phyloP scores from a whole-genome alignment of 163 green algal species.

The Coccomyxa subellipsoidea region DNA sequence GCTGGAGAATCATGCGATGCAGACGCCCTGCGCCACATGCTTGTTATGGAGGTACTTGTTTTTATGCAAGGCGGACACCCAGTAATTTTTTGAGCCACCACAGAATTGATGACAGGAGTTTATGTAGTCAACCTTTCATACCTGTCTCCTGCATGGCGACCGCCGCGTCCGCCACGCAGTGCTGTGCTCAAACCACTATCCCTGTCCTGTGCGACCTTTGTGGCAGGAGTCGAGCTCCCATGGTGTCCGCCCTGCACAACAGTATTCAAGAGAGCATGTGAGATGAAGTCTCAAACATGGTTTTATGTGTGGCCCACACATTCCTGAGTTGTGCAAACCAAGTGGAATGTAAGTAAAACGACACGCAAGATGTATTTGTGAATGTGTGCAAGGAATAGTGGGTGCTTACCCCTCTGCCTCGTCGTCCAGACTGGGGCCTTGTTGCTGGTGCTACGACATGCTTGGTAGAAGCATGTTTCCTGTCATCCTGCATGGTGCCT shows the following conservation, averaged over 20 bases:
- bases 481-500: not conserved
- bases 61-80: too few species aligned
- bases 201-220: not conserved
- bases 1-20: not conserved
- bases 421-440: not conserved
- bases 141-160: not conserved
- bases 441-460: not conserved
- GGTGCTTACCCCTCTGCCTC: not conserved
- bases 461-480: not conserved
- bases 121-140: too few species aligned
- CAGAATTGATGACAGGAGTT: too few species aligned
- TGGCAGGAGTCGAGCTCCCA: not conserved
- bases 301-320: too few species aligned
- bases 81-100: too few species aligned
- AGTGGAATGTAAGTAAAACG: too few species aligned
- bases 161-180: not conserved
- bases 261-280: too few species aligned
- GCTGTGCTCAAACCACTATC: not conserved
- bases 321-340: too few species aligned
- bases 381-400: not conserved
- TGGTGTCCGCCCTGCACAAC: not conserved
- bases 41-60: too few species aligned
- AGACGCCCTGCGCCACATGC: not conserved
- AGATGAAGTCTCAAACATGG: too few species aligned
- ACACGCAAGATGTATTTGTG: too few species aligned